Base-by-base conservation (phyloP, 495 filamentous ascomycete species). In the Tuber indicum region DNA sequence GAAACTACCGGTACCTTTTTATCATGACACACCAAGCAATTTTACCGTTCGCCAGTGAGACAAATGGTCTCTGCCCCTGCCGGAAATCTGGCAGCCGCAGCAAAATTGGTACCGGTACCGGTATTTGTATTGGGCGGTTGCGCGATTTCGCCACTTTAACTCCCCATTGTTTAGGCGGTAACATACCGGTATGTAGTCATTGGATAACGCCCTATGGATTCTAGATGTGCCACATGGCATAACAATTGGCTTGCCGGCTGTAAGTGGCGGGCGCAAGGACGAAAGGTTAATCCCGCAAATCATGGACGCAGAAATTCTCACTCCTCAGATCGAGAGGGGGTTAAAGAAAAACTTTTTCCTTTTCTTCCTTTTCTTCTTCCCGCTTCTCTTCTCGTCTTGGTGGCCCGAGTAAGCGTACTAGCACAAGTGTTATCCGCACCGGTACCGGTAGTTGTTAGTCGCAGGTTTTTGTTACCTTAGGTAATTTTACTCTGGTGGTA, bases 1-100 rank as follows among this genome's bases (percentile, higher is more conserved):
- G 58, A 36, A 66, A 66, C 58, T 66, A 66, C 58, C 58, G 58
- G 58, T 66, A 66, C 58, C 58, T 36, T 66, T 47, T 66, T 66
- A 36, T 66, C 58, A 66, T 6, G 16, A 26, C 58, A 66, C 52
- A 62, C 52, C 52, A 66, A 36, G 12, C 39, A 41, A 12, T 66
- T 66, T 36, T 66, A 26, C 58, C 58, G 58, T 66, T 66, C 52
- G 0, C 10, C 2, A 23, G n/a, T 14, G n/a, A 26, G n/a, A 26
- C 52, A 26, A 26, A 58, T 12, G 23, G 26, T n/a, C 52, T 10
- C 23, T 23, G 9, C 0, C 2, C 10, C 58, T 17, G 26, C 17
- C 58, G 7, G 26, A 66, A 66, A 66, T 66, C 14, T 66, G 16
- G 17, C 14, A 10, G 14, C 26, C 26, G 7, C 58, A 26, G 26